Conservation (phyloP, 257 asterid genomes). For the Ophiorrhiza pumila region DNA sequence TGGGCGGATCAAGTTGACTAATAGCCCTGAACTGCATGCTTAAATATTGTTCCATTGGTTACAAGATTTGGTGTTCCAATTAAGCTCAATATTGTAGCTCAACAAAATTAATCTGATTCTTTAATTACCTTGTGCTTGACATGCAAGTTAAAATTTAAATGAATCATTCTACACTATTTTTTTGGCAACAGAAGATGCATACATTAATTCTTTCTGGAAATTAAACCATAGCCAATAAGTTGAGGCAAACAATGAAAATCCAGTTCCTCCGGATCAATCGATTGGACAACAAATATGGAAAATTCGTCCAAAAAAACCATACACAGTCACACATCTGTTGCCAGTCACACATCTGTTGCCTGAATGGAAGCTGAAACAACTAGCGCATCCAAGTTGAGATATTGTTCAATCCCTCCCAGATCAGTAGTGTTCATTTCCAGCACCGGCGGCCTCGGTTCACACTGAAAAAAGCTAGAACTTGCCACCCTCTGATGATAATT, state of each 20-base stretch:
- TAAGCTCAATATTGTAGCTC: too few species aligned
- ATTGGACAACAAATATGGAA: background rate
- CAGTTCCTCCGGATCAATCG: background rate
- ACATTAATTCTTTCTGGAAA: background rate
- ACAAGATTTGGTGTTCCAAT: too few species aligned
- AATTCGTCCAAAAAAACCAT: background rate
- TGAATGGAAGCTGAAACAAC: background rate
- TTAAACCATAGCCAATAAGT: too few species aligned
- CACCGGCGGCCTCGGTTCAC: background rate
- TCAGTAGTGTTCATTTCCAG: background rate
- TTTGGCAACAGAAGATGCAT: background rate
- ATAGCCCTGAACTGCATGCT: too few species aligned
- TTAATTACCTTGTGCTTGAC: too few species aligned
- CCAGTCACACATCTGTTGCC: too few species aligned
- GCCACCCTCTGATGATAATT: background rate
- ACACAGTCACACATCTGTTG: too few species aligned
- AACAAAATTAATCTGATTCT: too few species aligned
- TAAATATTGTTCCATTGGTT: too few species aligned
- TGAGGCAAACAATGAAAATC: background rate
- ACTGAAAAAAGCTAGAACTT: background rate
- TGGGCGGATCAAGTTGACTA: too few species aligned
- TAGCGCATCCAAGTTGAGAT: constrained; percentile 16
- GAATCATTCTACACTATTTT: background rate
- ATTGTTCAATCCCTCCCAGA: constrained; percentile 4
- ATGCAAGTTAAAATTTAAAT: background rate